Base-by-base conservation (phyloP, 805 yeast species). In the Saccharomycopsis selenospora region DNA sequence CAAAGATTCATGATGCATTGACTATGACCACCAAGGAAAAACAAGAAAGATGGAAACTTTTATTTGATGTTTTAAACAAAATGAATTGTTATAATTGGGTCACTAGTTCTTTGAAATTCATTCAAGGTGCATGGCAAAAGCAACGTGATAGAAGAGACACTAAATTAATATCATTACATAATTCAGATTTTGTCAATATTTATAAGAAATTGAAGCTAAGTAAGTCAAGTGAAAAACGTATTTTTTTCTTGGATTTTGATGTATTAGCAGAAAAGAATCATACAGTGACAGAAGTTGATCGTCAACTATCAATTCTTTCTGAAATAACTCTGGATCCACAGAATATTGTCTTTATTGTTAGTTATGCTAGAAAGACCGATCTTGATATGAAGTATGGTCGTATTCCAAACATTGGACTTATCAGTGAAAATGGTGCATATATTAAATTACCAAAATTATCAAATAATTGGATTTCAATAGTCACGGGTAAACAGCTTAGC, bases 381-480 rank as follows among this genome's bases (percentile, higher is more conserved):
- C 66, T 90, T 59, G 85, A 83, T 52, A 71, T 85, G 47, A 66
- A 79, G 46, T 89, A 82, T 66, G 71, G 82, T 17, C 74, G 87
- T 55, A 73, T 79, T 3, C 77, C 83, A 1, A 77, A 77, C 36
- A 59, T 90, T 26, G 97, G 97, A 0, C 68, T 91, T 46, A 80
- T 91, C 54, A 95, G 96, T 1, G 98, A 90, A 63, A 82, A 83
- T 60, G 98, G 98, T 30, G 95, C 88, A 0, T 87, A 76, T 58
- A 72, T 91, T 28, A 80, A 76, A 61, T 58, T 78, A 17, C 73
- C 74, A 13, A 72, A 76, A 18, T 58, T 61, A 55, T 68, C 24
- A 64, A 42, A 18, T 14, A 64, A 69, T 10, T 87, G 95, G 95
- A 65, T 75, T 43, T 72, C 83, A 1, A 69, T 83, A 20, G 77